Base-by-base conservation (phyloP, 768 basidiomycete species). In the Lactarius evosmus region DNA sequence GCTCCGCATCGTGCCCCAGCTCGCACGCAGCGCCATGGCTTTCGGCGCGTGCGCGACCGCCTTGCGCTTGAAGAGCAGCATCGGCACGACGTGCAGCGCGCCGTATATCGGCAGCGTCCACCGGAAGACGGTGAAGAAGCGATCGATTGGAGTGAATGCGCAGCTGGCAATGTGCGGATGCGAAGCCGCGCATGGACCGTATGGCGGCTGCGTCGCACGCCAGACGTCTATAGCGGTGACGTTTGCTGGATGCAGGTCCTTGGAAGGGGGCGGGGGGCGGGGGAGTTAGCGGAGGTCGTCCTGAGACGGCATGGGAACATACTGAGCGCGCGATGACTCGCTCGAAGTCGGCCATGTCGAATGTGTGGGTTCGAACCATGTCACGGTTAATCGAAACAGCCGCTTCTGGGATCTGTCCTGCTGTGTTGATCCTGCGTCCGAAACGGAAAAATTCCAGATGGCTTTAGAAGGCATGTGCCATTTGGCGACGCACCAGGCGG, bases 51-150 rank as follows among this genome's bases (percentile, higher is more conserved):
- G 78, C 53, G 82, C 70, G 73, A 96, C 89, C 0, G 78, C 75
- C 32, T 81, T 80, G 46, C 88, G 79, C 69, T 92, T 91, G 75
- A 98, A 93, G 4, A 97, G 77, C 14, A 98, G 76, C 59, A 88
- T 82, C 1, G 96, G 95, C 40, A 97, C 84, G 65, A 96, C 82
- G 72, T 98, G 96, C 40, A 98, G 75, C 0, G 93, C 94, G 17
- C 91, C 88, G 69, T 98, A 98, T 50, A 88, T 85, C 2, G 86
- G 89, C 49, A 89, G 72, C 76, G 91, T 93, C 89, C 83, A 96
- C 74, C 82, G 84, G 74, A 88, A 91, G 5, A 97, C 94, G 22
- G 82, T 78, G 69, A 87, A 81, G 76, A 94, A 91, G 19, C 93
- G 86, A 34, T 84, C 82, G 19, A 89, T 65, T 9, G 83, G 83